Evolutionary conservation across 2,329 filamentous ascomycete genomes (phyloP).

Genomic region (Orbilia blumenaviensis): DNA sequence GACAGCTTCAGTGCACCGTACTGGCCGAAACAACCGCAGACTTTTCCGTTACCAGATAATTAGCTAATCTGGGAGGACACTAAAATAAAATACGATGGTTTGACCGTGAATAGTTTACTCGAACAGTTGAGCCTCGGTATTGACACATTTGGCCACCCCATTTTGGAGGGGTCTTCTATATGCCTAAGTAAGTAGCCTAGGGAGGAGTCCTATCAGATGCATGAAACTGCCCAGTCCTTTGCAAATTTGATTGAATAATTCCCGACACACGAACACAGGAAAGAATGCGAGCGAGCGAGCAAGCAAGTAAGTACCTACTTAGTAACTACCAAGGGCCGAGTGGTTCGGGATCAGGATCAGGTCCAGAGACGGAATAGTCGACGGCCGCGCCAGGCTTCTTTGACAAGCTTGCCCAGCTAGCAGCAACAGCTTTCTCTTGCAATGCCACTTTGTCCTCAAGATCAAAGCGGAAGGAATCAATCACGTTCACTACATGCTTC

Average conservation of each 20-base stretch:
- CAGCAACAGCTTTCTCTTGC: no score
- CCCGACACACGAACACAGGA: no score
- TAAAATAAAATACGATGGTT: no score
- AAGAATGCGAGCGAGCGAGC: no score
- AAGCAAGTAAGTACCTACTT: no score
- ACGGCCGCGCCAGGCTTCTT: background rate
- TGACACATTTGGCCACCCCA: background rate
- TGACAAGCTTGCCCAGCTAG: background rate
- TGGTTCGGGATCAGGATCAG: no score
- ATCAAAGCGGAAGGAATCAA: conserved; percentile 37
- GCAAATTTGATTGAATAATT: conserved; percentile 22
- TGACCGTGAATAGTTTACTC: no score
- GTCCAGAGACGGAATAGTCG: conserved; percentile 7
- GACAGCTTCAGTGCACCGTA: conserved; percentile 20
- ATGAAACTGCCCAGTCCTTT: conserved; percentile 2
- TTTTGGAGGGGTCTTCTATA: no score
- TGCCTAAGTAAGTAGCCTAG: no score
- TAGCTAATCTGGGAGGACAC: conserved; percentile 12
- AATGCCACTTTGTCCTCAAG: conserved; percentile 14
- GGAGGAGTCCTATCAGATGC: conserved; percentile 13
- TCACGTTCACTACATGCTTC: conserved; percentile 23
- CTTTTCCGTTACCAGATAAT: conserved; percentile 23
- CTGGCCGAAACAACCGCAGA: conserved; percentile 33
- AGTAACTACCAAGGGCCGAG: no score
- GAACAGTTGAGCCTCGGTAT: conserved; percentile 39